Evolutionary conservation across 805 yeast species (phyloP), one percentile per base, ranked within the genome.

Genomic region (Pichia scutulata): DNA sequence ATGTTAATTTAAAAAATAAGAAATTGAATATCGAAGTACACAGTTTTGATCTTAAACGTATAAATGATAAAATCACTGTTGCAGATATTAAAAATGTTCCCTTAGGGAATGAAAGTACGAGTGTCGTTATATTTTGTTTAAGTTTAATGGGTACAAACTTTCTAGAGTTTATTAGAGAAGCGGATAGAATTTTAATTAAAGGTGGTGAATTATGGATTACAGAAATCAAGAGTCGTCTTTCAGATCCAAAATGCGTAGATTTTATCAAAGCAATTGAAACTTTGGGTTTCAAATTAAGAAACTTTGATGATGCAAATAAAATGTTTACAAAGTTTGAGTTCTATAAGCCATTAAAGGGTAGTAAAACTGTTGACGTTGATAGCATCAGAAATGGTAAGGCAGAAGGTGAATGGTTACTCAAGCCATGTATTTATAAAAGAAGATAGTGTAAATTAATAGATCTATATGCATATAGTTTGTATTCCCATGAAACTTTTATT

Each of bases 101-200:
- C 21, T 68, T 93, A 55, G 76, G 73, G 2, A 89, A 89, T 63
- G 76, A 76, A 48, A 84, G 93, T 1, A 89, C 93, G 60, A 79
- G 89, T 23, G 74, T 93, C 43, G 99, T 88, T n/a, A 78, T 93
- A 7, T 93, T 90, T 67, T 93, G 99, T 67, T 74, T 93, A 46
- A 93, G 98, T 0, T 72, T 93, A 52, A 93, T 93, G 99, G 99
- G 99, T 4, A 92, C 98, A 4, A 93, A 93, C 63, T 89, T 92
- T 64, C 70, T 90, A 53, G 98, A 93, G 63, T 93, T 93, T 63
- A 80, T 93, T 48, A 75, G 82, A 51, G 99, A 93, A 64, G 98
- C 97, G 0, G 76, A 86, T 62, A 75, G 99, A 60, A 73, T 93
- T 18, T 71, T 93, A 48, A 83, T 89, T 10, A 96, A 96, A 41